Base-by-base conservation (phyloP, 2,329 filamentous ascomycete species). In the Aspergillus brasiliensis region DNA sequence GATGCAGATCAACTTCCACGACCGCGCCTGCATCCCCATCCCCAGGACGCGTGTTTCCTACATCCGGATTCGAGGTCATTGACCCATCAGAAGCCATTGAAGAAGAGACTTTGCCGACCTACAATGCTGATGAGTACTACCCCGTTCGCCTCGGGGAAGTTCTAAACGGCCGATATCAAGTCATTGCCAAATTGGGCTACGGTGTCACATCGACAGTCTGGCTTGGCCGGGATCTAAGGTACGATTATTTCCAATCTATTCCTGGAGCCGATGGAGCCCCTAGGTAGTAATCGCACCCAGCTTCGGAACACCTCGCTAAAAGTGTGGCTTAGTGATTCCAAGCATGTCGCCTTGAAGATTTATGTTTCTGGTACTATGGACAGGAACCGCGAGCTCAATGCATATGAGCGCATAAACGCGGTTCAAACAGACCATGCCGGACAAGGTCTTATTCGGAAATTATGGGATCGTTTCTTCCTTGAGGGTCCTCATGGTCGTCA, bases 141-240 rank as follows among this genome's bases (percentile, higher is more conserved):
- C 69, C 68, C 8, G 67, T 56, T 8, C 61, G 48, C 2, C 34
- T 69, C 1, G 68, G 66, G 34, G 63, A 71, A 10, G 37, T 71
- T 2, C 56, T 71, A 11, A 56, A 69, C 46, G 52, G 56, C 17
- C 53, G 65, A 44, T 71, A 72, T 57, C 66, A 69, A 52, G 52
- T 70, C 44, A 60, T 65, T 11, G 58, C 61, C 4, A 72, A 71
- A 52, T 60, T 72, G 42, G 69, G 69, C 6, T 64, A 65, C 38
- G 67, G 68, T 23, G 61, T 40, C 19, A 65, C 44, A 2, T 48
- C 44, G n/a, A 48, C 44, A 17, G 44, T 48, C 8, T 48, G 44
- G 44, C 44, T 48, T 3, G 44, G 13, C 27, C 44, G 44, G 8
- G 21, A 46, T 23, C 19, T 46, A 15, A 46, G 42, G 42, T 46